Base-by-base conservation (phyloP, 2,329 filamentous ascomycete species). In the Metarhizium guizhouense region DNA sequence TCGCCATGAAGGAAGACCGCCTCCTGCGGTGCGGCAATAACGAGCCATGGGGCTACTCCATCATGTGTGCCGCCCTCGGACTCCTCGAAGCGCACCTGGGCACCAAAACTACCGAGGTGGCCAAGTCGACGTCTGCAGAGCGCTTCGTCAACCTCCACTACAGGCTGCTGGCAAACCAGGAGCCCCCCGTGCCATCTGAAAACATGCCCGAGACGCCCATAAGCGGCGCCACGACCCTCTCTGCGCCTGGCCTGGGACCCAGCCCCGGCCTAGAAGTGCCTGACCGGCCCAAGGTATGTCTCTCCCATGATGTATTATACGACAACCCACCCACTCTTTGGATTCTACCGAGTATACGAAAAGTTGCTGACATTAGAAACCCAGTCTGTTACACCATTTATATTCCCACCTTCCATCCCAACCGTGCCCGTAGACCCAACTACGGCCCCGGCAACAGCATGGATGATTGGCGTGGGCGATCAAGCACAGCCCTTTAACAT, bases 21-120 rank as follows among this genome's bases (percentile, higher is more conserved):
- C 75, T 84, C 7, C 66, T 85, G 29, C 73, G 81, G n/a, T 83
- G 80, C 58, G 81, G 81, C 16, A 84, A 84, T 68, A 82, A 83
- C 62, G 82, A 85, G 63, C 81, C 82, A 0, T 84, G 82, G 82
- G 80, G 80, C 18, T 83, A 84, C 65, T 81, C 78, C 55, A 83
- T 83, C 64, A 82, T 84, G 77, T 84, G 81, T 60, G 79, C 81
- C 3, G 80, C 81, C 1, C 72, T 79, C 30, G 82, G 81, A 3
- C 71, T 85, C 10, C 71, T 84, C 29, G 80, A 84, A 65, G 78
- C 80, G 0, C 81, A 85, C 58, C 70, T 84, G 14, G 80, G 78
- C 32, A 76, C 76, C 56, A 84, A 83, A 70, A 76, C 80, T 7
- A 65, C 76, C 16, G 79, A 83, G 60, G 73, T 73, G 7, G 81